Conservation (phyloP, 2,329 filamentous ascomycete species). For the Tolypocladium capitatum region DNA sequence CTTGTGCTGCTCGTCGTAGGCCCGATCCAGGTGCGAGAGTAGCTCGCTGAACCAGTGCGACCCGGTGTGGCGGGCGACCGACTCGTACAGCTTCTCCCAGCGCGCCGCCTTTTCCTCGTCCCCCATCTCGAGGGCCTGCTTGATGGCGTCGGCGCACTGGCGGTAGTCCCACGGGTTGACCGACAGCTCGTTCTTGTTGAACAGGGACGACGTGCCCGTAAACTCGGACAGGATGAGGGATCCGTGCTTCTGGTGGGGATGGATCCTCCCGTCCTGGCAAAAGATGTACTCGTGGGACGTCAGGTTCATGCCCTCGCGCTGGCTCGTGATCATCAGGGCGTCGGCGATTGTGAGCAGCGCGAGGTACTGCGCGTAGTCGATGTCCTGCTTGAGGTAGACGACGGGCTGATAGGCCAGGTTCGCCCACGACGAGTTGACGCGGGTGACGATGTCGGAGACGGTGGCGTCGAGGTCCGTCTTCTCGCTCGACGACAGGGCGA, state of each 20-base stretch:
- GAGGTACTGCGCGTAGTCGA: conserved; percentile 86
- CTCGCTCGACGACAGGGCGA: conserved; percentile 81
- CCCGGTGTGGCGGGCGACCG: conserved; percentile 71
- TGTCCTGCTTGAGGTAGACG: conserved; percentile 89
- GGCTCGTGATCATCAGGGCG: conserved; percentile 83
- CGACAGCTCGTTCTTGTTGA: conserved; percentile 64
- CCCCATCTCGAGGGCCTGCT: conserved; percentile 67
- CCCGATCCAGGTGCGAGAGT: conserved; percentile 53
- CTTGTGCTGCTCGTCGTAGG: conserved; percentile 71
- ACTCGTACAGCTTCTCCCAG: conserved; percentile 60
- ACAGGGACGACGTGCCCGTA: conserved; percentile 79
- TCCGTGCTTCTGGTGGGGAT: conserved; percentile 63
- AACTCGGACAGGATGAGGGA: conserved; percentile 91
- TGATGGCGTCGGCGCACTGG: conserved; percentile 75
- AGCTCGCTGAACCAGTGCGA: conserved; percentile 77
- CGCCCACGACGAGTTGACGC: conserved; percentile 84
- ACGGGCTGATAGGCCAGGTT: conserved; percentile 86
- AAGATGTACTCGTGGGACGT: conserved; percentile 90
- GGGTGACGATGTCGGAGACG: conserved; percentile 85
- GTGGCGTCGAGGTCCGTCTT: conserved; percentile 77
- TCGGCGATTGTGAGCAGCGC: conserved; percentile 82
- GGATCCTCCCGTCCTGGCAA: conserved; percentile 71
- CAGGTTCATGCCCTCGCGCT: conserved; percentile 94
- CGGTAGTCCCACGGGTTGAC: conserved; percentile 96
- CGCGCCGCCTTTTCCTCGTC: conserved; percentile 59